These are phyloP conservation scores for Emmonsiellopsis sp. DNA, from an alignment of 2,329 filamentous ascomycete species.

Conservation along the genomic window DNA sequence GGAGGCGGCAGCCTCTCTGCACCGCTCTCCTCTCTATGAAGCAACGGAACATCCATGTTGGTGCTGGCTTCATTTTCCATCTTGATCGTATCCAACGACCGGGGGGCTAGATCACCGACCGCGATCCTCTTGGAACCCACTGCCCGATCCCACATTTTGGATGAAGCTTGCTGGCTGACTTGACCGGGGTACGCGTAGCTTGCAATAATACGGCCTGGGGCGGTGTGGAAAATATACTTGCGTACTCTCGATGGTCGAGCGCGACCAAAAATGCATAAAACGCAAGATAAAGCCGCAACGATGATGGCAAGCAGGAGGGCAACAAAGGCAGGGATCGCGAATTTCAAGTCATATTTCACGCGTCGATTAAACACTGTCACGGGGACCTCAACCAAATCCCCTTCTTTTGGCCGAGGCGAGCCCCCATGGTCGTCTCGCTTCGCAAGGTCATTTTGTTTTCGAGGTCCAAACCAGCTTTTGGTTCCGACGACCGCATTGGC, in stretches of 20 bases:
- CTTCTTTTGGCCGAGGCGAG: constrained; percentile 26
- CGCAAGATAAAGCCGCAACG: constrained; percentile 27
- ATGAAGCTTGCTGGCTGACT: constrained; percentile 6
- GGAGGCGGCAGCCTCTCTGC: neutral
- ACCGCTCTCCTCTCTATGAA: constrained; percentile 6
- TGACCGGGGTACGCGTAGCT: constrained; percentile 10
- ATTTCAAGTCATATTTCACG: constrained; percentile 10
- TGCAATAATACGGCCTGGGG: constrained; percentile 9
- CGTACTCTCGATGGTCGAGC: constrained; percentile 10
- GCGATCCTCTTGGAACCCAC: constrained; percentile 8
- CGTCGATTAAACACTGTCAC: constrained; percentile 7
- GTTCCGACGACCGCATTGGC: constrained; percentile 38
- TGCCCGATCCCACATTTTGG: constrained; percentile 7
- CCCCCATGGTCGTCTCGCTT: constrained; percentile 26
- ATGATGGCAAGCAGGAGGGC: constrained; percentile 43
- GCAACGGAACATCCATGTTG: constrained; percentile 13
- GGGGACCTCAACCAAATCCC: constrained; percentile 23
- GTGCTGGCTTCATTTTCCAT: constrained; percentile 4
- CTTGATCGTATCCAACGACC: constrained; percentile 6
- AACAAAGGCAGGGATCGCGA: constrained; percentile 34
- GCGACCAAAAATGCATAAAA: constrained; percentile 20
- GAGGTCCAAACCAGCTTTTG: constrained; percentile 5
- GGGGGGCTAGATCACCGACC: constrained; percentile 4
- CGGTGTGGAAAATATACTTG: constrained; percentile 10
- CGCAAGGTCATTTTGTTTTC: neutral